Percentiles rank a stretch among this genome's conserved stretches.
Evolutionary conservation across 345 rosid genomes (phyloP).

Genomic region (Lepidium aucheri): DNA sequence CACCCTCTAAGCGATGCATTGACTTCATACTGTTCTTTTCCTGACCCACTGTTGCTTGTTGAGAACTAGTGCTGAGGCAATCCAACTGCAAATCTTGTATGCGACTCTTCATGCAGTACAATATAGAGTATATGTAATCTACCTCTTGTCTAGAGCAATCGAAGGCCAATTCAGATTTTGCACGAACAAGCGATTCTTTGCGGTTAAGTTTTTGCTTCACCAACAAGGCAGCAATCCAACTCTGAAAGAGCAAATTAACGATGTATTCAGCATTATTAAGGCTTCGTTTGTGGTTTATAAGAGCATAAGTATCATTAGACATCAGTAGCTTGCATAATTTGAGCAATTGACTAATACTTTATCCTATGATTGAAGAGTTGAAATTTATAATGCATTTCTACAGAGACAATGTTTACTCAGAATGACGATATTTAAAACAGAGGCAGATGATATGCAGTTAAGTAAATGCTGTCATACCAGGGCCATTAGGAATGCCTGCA

Average conservation of each 20-base stretch:
- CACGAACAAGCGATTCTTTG: conserved; percentile 59
- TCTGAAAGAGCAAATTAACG: conserved; percentile 36
- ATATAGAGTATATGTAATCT: conserved; percentile 43
- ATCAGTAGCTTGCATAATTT: background rate
- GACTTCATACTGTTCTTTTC: conserved; percentile 19
- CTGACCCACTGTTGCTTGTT: conserved; percentile 3
- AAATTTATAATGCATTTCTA: conserved; percentile 7
- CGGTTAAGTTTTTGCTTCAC: conserved; percentile 51
- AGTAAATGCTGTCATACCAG: conserved; percentile 45
- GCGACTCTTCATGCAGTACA: conserved; percentile 49
- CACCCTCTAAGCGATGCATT: conserved; percentile 18
- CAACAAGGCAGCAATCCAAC: conserved; percentile 79
- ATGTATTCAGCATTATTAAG: background rate
- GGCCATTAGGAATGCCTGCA: conserved; percentile 85
- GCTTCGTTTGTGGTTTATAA: conserved; percentile 6
- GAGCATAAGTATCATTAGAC: conserved; percentile 1
- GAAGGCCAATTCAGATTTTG: conserved; percentile 53
- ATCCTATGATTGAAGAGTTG: background rate
- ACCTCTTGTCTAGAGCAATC: conserved; percentile 59
- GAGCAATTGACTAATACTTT: background rate
- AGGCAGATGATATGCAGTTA: conserved; percentile 3
- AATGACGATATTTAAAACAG: background rate
- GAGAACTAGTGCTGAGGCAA: conserved; percentile 26
- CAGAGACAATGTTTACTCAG: background rate
- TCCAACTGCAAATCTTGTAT: conserved; percentile 22